Base-by-base conservation (phyloP, 2,329 filamentous ascomycete species). In the Colletotrichum sansevieriae region DNA sequence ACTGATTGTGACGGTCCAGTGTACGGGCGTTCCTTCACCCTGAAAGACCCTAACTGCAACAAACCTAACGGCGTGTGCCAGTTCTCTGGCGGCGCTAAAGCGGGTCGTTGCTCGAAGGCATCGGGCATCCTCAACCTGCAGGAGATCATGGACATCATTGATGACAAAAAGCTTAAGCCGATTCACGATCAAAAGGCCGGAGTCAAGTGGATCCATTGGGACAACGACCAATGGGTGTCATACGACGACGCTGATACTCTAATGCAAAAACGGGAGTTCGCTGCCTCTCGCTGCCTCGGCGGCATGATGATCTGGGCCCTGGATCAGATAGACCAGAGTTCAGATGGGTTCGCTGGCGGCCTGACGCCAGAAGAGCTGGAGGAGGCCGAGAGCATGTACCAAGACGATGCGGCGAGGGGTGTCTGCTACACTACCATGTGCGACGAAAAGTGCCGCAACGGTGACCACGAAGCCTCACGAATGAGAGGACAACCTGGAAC, bases 1-100 rank as follows among this genome's bases (percentile, higher is more conserved):
- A 29, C 7, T 29, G 7, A 29, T 7, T 29, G 25, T 7, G 25
- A 87, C 64, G 81, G 81, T 0, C 72, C 75, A 1, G 39, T 55
- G 22, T 22, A 22, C 22, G 22, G 22, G 22, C 22, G 22, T 4
- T 22, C 22, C 4, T 73, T 71, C 25, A 70, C 67, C 7, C 44
- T 70, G 1, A 18, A 68, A 0, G 63, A 68, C 10, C 29, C 72
- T 2, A 35, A 15, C 3, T 76, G 75, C 51, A 65, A 61, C 15
- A 65, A 65, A 18, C 51, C 54, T 0, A 71, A 54, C 4, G 71
- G 73, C 6, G 72, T 72, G 2, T 76, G 74, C 44, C 63, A 22
- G 6, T 75, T 43, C 12, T 56, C 44, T 3, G 71, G 65, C 2
- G 71, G 68, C 18, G 70, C 67, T 1, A 22, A 60, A 1, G 71